Evolutionary conservation across 768 basidiomycete genomes (phyloP).

Genomic region (Tylopilus sp.): DNA sequence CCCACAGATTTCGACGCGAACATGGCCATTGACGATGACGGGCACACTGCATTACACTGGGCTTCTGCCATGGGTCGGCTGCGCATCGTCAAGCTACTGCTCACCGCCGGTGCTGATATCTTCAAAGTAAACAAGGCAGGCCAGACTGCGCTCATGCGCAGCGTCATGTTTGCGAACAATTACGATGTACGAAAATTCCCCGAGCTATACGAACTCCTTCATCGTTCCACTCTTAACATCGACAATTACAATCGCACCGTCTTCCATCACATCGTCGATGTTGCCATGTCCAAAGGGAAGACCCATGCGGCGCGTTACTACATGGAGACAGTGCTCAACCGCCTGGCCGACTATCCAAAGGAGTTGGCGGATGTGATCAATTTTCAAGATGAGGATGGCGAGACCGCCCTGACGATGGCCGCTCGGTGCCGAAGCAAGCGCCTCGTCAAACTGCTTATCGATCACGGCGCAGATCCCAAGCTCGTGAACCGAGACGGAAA

Average conservation of each 20-base stretch:
- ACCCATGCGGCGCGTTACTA: conserved; percentile 98
- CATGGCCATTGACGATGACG: conserved; percentile 96
- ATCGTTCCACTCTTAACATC: conserved; percentile 98
- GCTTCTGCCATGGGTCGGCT: conserved; percentile 98
- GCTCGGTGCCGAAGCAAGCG: conserved; percentile 94
- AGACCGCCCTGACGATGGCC: conserved; percentile 95
- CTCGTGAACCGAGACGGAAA: conserved; percentile 93
- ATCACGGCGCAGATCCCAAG: conserved; percentile 96
- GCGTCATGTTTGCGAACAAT: conserved; percentile 99
- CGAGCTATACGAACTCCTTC: conserved; percentile 93
- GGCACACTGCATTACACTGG: conserved; percentile 97
- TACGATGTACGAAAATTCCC: conserved; percentile 99
- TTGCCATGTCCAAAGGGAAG: conserved; percentile 97
- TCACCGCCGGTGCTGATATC: conserved; percentile 93
- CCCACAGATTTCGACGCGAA: conserved; percentile 93
- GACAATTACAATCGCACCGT: conserved; percentile 97
- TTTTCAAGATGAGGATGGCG: conserved; percentile 98
- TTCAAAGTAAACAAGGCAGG: conserved; percentile 96
- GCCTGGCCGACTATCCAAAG: conserved; percentile 89
- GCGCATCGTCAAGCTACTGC: conserved; percentile 88
- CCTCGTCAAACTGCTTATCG: conserved; percentile 90
- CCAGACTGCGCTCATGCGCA: conserved; percentile 96
- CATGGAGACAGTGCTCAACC: conserved; percentile 90
- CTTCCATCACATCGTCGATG: conserved; percentile 96
- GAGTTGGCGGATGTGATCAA: conserved; percentile 98